These are phyloP conservation scores for Vicia sativa DNA, from an alignment of 306 rosid species.

Conservation along the genomic window DNA sequence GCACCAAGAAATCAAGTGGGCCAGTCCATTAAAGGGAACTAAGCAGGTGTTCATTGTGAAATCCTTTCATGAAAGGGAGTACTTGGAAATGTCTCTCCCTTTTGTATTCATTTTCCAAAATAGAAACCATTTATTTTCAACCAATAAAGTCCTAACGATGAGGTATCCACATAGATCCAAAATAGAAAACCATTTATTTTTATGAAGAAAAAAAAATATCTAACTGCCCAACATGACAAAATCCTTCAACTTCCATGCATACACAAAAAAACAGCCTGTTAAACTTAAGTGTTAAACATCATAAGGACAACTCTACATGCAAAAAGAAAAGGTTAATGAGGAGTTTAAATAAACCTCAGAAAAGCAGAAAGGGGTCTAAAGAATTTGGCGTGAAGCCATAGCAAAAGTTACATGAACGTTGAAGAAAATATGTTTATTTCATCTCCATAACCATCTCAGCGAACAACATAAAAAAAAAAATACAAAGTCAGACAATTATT, in stretches of 20 bases:
- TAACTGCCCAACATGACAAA: too few relatives aligned
- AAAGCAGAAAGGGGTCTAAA: background rate
- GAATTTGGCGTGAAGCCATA: background rate
- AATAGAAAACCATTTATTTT: too few relatives aligned
- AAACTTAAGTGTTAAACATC: background rate
- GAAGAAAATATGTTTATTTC: background rate
- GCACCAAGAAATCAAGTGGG: conserved; percentile 11
- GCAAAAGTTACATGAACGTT: background rate
- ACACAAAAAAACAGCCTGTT: too few relatives aligned
- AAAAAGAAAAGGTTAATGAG: background rate
- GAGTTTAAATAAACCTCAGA: conserved; percentile 4
- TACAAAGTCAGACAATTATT: conserved; percentile 12
- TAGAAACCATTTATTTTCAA: too few relatives aligned
- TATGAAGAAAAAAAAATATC: too few relatives aligned
- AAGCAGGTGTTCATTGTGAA: background rate
- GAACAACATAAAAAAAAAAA: conserved; percentile 9
- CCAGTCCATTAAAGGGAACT: background rate
- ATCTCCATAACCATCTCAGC: conserved; percentile 32
- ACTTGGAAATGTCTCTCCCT: too few relatives aligned
- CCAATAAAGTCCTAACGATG: too few relatives aligned
- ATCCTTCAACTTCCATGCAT: too few relatives aligned
- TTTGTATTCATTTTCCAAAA: too few relatives aligned
- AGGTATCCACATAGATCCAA: too few relatives aligned
- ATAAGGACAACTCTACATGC: background rate
- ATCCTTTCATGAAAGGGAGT: too few relatives aligned